Base-by-base conservation (phyloP, 2,329 filamentous ascomycete genomes). In the Cordyceps javanica region DNA sequence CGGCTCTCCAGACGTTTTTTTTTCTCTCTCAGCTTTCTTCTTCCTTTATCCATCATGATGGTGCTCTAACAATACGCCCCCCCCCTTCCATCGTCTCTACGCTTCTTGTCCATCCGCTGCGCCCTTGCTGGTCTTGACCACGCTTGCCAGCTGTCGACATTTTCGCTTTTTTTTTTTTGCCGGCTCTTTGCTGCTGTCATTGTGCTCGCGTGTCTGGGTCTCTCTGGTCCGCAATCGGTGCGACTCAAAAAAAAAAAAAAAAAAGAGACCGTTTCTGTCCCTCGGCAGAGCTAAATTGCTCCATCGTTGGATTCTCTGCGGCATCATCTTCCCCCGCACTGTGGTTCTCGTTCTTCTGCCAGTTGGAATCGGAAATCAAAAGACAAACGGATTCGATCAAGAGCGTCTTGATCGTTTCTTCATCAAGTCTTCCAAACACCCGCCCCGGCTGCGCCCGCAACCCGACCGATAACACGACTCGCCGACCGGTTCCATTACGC, bases 201-300 rank as follows among this genome's bases (percentile, higher is more conserved):
- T 13, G 32, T 25, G 26, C 49, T 52, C 41, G 57, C 44, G 32
- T 44, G 45, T 21, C 28, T n/a, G 32, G 46, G 34, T 36, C 16
- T 19, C 34, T 14, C 38, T 50, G 55, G 45, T 57, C 55, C 55
- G 55, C 36, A 36, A 50, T 50, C 55, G 45, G 55, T 51, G 55
- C 30, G 45, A 50, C 34, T 28, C 34, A 51, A 26, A 3, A 13
- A 2, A 34, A 6, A 8, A 41, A 41, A 55, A 54, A 55, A 60
- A 60, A 60, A 62, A 62, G 50, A 45, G n/a, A n/a, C n/a, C n/a
- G n/a, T n/a, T n/a, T n/a, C 26, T 53, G 55, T 25, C 55, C 48
- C 52, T 57, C 41, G 50, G 42, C 52, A 46, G 41, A 58, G 26
- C 38, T 9, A 44, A 34, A 44, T 28, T 48, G 11, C 44, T 56